Base-by-base conservation (phyloP, 1,284 basidiomycete species). In the Malassezia nana region DNA sequence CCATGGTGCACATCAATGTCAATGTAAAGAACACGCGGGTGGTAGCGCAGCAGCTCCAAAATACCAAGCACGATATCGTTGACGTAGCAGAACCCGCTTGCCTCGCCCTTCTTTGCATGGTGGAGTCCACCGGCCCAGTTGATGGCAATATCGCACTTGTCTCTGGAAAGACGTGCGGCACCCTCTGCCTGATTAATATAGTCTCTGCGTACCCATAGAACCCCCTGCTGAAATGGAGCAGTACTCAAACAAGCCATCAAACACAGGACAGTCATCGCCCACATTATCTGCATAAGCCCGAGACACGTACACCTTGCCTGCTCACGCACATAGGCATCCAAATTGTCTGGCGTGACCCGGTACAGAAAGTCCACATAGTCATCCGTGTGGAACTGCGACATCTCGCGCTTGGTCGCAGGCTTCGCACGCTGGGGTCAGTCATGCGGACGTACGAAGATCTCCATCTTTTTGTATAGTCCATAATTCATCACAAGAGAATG, bases 401-500 rank as follows among this genome's bases (percentile, higher is more conserved):
- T 90, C 72, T 98, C 94, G 57, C 91, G 84, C 76, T 94, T 94
- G 6, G 94, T 98, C 5, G 94, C 94, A 6, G 94, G 94, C 80
- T 99, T 99, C 3, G 94, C 94, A 52, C 94, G 83, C 53, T 59
- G 48, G 44, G 18, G 30, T 51, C 39, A 31, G n/a, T 24, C 20
- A 13, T 24, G 6, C 10, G 13, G 22, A 60, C 69, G 51, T 32
- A 74, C 73, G 46, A 76, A 76, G 59, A 77, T 76, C 62, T 76
- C 76, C 76, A 77, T 76, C 52, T 74, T 69, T 50, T 75, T 76
- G 66, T 76, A 75, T n/a, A 76, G 59, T 18, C 91, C 91, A 74
- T 96, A 98, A 78, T 98, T 98, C 94, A 98, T 98, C 52, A 98
- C 92, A 33, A 99, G 81, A 8, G 90, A 92, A 77, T 99, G 94